Percentiles rank a stretch among this genome's conserved stretches.
phyloP scores from a whole-genome alignment of 2,329 filamentous ascomycete genomes.

The Leptographium procerum region DNA sequence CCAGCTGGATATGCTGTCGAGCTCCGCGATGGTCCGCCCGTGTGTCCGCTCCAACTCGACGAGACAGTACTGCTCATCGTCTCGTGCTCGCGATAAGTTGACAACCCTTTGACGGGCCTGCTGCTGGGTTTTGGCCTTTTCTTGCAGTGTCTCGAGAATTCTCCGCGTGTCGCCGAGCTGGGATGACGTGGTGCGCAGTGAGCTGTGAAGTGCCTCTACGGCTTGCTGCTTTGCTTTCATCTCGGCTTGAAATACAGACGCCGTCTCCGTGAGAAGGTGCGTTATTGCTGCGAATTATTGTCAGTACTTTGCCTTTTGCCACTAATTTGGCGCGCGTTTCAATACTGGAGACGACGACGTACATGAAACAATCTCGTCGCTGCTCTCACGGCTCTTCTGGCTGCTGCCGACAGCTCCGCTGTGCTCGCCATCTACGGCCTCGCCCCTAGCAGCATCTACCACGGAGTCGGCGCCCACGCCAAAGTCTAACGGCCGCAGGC shows the following conservation, averaged over 20 bases:
- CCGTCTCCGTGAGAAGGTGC: slow-evolving; percentile 67
- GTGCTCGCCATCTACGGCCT: slow-evolving; percentile 30
- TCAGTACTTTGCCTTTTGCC: neutral
- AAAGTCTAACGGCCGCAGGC: slow-evolving; percentile 84
- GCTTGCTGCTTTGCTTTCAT: slow-evolving; percentile 73
- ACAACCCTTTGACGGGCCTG: slow-evolving; percentile 59
- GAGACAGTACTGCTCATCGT: slow-evolving; percentile 53
- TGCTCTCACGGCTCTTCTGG: slow-evolving; percentile 57
- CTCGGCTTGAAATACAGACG: slow-evolving; percentile 67
- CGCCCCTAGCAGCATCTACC: slow-evolving; percentile 31
- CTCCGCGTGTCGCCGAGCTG: slow-evolving; percentile 68
- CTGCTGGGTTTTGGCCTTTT: slow-evolving; percentile 51
- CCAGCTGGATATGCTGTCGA: slow-evolving; percentile 33
- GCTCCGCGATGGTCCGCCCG: slow-evolving; percentile 17
- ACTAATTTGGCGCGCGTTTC: neutral
- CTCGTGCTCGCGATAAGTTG: slow-evolving; percentile 65
- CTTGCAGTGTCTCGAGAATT: slow-evolving; percentile 58
- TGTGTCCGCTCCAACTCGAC: slow-evolving; percentile 31
- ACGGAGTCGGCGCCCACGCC: slow-evolving; percentile 63
- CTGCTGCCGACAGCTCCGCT: slow-evolving; percentile 31
- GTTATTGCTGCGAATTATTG: slow-evolving; percentile 55
- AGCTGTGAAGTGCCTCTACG: slow-evolving; percentile 70
- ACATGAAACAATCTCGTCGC: slow-evolving; percentile 71
- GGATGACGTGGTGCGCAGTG: slow-evolving; percentile 69
- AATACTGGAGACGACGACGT: slow-evolving; percentile 29